phyloP scores from a whole-genome alignment of 352 stramenopile genomes.

The Aphanomyces astaci region DNA sequence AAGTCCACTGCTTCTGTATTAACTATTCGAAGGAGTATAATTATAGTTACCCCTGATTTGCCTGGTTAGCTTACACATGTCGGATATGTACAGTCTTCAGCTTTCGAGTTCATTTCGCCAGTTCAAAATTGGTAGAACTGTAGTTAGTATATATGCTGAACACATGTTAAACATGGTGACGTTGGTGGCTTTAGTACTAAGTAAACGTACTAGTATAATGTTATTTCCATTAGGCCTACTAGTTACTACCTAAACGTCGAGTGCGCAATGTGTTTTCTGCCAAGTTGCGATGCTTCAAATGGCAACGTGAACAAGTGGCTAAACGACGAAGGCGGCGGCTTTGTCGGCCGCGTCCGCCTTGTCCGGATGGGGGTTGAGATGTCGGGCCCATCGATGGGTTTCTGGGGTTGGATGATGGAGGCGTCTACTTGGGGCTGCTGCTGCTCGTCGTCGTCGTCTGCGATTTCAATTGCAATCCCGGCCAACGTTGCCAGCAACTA shows the following conservation, averaged over 20 bases:
- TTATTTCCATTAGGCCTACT: too few relatives aligned
- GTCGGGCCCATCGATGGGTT: neutral
- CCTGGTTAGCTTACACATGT: too few relatives aligned
- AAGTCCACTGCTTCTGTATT: too few relatives aligned
- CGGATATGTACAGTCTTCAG: too few relatives aligned
- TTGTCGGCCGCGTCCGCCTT: neutral
- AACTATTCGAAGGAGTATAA: too few relatives aligned
- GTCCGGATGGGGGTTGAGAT: neutral
- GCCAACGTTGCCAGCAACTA: constrained; percentile 9
- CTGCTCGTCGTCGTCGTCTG: constrained; percentile 14
- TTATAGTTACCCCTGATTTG: too few relatives aligned
- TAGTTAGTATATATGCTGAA: too few relatives aligned
- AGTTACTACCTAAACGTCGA: neutral
- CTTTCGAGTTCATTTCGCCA: too few relatives aligned
- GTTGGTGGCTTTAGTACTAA: too few relatives aligned
- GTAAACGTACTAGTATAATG: too few relatives aligned
- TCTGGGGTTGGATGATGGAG: neutral
- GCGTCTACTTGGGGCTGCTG: neutral
- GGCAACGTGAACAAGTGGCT: constrained; percentile 18
- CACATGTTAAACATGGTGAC: too few relatives aligned
- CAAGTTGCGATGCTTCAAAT: constrained; percentile 1
- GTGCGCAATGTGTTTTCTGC: neutral
- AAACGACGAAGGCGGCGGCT: neutral
- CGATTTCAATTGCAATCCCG: constrained; percentile 18
- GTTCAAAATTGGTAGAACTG: too few relatives aligned